These are phyloP conservation scores for Seiridium cupressi DNA, from an alignment of 2,329 filamentous ascomycete genomes.

Conservation along the genomic window DNA sequence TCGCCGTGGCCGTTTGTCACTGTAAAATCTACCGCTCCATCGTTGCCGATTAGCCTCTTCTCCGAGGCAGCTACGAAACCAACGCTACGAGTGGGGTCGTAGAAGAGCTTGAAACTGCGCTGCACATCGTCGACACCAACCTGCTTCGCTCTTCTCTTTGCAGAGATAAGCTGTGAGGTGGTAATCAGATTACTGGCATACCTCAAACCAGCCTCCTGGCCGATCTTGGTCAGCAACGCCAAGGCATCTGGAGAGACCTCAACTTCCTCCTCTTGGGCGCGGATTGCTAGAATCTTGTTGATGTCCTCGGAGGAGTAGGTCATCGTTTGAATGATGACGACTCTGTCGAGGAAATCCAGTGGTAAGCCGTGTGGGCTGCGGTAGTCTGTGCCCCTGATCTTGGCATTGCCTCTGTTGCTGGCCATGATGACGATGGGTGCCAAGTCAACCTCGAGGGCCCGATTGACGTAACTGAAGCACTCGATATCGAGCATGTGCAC, in stretches of 20 bases:
- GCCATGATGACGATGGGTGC: constrained; percentile 99
- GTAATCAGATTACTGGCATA: constrained; percentile 99
- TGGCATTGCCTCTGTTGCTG: constrained; percentile 88
- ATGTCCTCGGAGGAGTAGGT: constrained; percentile 82
- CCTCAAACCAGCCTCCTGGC: constrained; percentile 83
- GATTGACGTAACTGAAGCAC: constrained; percentile 98
- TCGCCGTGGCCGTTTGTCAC: constrained; percentile 46
- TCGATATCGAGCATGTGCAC: constrained; percentile 99
- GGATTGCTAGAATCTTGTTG: constrained; percentile 86
- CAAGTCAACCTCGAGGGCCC: constrained; percentile 89
- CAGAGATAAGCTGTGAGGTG: constrained; percentile 81
- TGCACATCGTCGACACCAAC: constrained; percentile 87
- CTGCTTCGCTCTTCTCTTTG: constrained; percentile 82
- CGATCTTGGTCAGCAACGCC: constrained; percentile 92
- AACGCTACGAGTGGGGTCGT: constrained; percentile 82
- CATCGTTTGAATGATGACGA: constrained; percentile 94
- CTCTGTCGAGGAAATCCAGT: constrained; percentile 91
- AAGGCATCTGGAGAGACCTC: constrained; percentile 88
- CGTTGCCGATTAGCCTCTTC: constrained; percentile 87
- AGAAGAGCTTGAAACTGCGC: constrained; percentile 91
- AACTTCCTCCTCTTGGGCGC: constrained; percentile 93
- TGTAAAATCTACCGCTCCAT: constrained; percentile 73
- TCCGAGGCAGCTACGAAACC: constrained; percentile 89
- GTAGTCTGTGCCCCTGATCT: constrained; percentile 92
- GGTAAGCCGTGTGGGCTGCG: constrained; percentile 90